Base-by-base conservation (phyloP, 2,329 filamentous ascomycete genomes). In the Microcyclospora tardicrescens region DNA sequence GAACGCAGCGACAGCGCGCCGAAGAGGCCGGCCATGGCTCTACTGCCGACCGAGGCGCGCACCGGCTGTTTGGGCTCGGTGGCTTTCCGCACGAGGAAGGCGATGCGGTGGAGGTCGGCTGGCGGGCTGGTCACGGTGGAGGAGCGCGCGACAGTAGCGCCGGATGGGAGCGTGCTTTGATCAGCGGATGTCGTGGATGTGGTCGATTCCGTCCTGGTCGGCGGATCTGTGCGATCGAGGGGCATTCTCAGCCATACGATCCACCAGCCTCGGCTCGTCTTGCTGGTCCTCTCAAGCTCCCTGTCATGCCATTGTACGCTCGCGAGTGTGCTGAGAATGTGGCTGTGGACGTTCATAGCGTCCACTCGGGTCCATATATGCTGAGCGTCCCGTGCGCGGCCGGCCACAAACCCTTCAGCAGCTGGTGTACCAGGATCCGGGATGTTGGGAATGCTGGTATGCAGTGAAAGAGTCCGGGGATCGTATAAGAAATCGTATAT, bases 241-340 rank as follows among this genome's bases (percentile, higher is more conserved):
- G 62, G 61, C 24, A 77, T 56, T 8, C 72, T 66, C 56, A 79
- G 69, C 75, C 76, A 80, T 15, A 78, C 69, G 2, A 80, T 66
- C 76, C 76, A 80, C 75, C 75, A 80, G 6, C 73, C 73, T n/a
- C 75, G 67, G 33, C 60, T 68, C 0, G 75, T 79, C 56, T 79
- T 79, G 55, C 70, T 72, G 1, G 72, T 78, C 27, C 72, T 64
- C 49, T 80, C 76, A 6, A 72, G 61, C 43, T 79, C 73, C 8
- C 60, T 54, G 1, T 55, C 46, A 1, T 58, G 58, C 15, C 57
- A 57, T 2, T 68, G 63, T 2, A 73, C 75, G 41, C 66, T 65
- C n/a, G 58, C 54, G 36, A 75, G 64, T 0, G 71, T 76, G 40
- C 68, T 68, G 16, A 80, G 57, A 31, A 79, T 68, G 39, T 75